These are phyloP conservation scores for Elongisporangium prolatum DNA, from an alignment of 352 stramenopile species.

Conservation along the genomic window DNA sequence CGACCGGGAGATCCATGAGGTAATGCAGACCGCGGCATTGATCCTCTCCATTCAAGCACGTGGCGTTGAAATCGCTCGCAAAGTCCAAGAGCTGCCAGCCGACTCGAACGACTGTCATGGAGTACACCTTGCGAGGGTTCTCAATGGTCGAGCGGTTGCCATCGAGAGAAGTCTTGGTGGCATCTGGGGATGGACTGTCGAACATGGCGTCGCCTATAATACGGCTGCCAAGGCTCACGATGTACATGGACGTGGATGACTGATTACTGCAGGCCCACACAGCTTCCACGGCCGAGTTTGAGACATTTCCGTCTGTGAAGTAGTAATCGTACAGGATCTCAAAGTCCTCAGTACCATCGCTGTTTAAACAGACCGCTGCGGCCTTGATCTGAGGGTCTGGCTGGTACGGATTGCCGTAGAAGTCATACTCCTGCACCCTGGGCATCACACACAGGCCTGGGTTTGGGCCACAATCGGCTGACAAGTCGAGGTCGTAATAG, in stretches of 20 bases:
- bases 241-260: slow-evolving; percentile 33
- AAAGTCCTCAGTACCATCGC: slow-evolving; percentile 22
- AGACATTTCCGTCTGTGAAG: background rate
- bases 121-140: slow-evolving; percentile 39
- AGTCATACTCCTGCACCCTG: slow-evolving; percentile 10
- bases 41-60: slow-evolving; percentile 10
- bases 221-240: slow-evolving; percentile 36
- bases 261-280: slow-evolving; percentile 16
- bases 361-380: slow-evolving; percentile 27
- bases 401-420: slow-evolving; percentile 13
- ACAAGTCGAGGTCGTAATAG: slow-evolving; percentile 9
- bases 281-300: background rate
- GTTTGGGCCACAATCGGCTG: slow-evolving; percentile 17
- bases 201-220: slow-evolving; percentile 33
- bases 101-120: slow-evolving; percentile 36
- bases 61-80: slow-evolving; percentile 30
- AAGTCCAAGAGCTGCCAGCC: slow-evolving; percentile 33
- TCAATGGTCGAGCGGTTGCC: slow-evolving; percentile 6
- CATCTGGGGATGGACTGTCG: background rate
- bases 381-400: slow-evolving; percentile 30
- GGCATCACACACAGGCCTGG: slow-evolving; percentile 18
- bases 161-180: slow-evolving; percentile 10
- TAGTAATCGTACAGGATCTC: slow-evolving; percentile 21
- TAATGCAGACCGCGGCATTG: slow-evolving; percentile 35
- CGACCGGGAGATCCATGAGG: slow-evolving; percentile 13